These are phyloP conservation scores for Starmerella asiatica DNA, from an alignment of 805 yeast genomes.

Conservation along the genomic window DNA sequence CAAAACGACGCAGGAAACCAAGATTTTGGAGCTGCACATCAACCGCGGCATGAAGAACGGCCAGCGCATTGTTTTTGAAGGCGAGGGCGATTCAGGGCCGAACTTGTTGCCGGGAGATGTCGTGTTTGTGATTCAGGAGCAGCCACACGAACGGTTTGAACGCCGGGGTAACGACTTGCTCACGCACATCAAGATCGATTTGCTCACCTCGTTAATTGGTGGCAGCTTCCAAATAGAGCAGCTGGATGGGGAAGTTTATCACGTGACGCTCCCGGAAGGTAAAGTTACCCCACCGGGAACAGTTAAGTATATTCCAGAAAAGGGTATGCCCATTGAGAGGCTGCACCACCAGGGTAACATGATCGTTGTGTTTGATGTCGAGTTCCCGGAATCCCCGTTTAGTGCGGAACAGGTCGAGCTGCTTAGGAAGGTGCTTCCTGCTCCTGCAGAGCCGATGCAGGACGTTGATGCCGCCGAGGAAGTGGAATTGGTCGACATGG, in stretches of 20 bases:
- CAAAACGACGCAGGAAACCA: constrained; percentile 75
- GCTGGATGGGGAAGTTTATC: constrained; percentile 81
- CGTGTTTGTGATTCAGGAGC: constrained; percentile 78
- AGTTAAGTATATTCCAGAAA: constrained; percentile 69
- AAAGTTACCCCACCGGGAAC: constrained; percentile 80
- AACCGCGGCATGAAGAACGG: constrained; percentile 97
- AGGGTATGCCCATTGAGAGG: constrained; percentile 95
- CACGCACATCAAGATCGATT: constrained; percentile 76
- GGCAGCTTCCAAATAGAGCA: constrained; percentile 83
- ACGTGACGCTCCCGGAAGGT: constrained; percentile 74
- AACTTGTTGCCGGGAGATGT: constrained; percentile 94
- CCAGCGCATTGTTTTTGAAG: constrained; percentile 76
- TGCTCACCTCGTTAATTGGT: constrained; percentile 91
- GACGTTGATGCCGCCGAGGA: constrained; percentile 36
- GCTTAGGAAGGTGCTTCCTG: constrained; percentile 67
- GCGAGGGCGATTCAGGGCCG: constrained; percentile 97
- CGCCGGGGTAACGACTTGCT: constrained; percentile 83
- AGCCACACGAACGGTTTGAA: constrained; percentile 66
- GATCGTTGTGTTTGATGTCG: constrained; percentile 70
- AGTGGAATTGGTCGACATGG: constrained; percentile 60
- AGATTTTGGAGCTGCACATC: constrained; percentile 83
- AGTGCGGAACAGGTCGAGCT: constrained; percentile 51
- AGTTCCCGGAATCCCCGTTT: constrained; percentile 71
- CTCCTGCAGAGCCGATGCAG: constrained; percentile 43
- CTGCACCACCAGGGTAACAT: constrained; percentile 81